phyloP scores from a whole-genome alignment of 331 rosid genomes.

The Stylosanthes scabra region DNA sequence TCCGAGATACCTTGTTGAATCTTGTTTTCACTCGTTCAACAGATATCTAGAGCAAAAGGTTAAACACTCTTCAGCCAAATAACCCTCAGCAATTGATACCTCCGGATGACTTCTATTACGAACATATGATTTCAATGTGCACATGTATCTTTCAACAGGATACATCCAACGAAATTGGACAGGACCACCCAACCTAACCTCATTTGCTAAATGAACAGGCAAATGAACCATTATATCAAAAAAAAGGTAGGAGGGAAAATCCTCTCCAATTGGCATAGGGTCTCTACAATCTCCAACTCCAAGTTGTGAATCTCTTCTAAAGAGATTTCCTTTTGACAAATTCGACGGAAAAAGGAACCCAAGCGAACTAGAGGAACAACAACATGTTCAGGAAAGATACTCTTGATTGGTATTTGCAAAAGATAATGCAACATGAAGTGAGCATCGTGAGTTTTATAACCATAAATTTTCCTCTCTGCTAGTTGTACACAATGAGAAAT shows the following conservation, averaged over 20 bases:
- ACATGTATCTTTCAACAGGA: neutral
- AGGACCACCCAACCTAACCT: neutral
- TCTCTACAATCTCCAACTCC: neutral
- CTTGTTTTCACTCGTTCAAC: neutral
- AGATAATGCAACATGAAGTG: neutral
- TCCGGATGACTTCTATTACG: neutral
- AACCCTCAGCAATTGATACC: neutral
- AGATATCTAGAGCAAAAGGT: neutral
- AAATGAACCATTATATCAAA: slow-evolving; percentile 8
- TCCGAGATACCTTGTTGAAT: neutral
- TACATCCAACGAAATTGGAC: slow-evolving; percentile 1
- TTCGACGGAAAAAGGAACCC: neutral
- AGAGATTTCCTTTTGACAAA: neutral
- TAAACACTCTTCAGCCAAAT: neutral
- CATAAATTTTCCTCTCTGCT: neutral
- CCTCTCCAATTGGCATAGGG: neutral
- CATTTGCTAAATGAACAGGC: neutral
- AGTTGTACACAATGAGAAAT: neutral
- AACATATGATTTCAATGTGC: neutral
- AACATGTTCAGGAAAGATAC: neutral
- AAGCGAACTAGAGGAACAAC: neutral
- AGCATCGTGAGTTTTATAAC: neutral
- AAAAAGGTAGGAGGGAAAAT: neutral
- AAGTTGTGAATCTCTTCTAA: neutral
- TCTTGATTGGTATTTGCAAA: neutral